These are phyloP conservation scores for Linanthus parryae DNA, from an alignment of 148 eudicot genomes.

Conservation along the genomic window DNA sequence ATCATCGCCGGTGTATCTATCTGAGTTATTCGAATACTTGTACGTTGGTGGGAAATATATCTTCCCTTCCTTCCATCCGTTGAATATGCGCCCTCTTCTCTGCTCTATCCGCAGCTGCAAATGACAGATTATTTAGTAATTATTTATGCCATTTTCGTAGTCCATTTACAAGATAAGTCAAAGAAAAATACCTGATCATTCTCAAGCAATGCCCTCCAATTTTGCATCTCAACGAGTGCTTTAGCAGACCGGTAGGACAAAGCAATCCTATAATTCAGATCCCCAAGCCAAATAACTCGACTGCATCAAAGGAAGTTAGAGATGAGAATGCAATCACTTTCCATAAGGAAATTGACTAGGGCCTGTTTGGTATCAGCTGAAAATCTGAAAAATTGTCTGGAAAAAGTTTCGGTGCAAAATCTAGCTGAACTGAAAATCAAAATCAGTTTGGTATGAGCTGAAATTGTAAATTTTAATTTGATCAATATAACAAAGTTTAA, in stretches of 20 bases:
- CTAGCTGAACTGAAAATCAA: no score
- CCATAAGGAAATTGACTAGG: no score
- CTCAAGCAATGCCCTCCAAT: conserved; percentile 90
- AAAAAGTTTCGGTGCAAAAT: no score
- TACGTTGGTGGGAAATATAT: conserved; percentile 98
- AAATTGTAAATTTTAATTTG: no score
- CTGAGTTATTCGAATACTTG: conserved; percentile 90
- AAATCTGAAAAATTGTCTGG: no score
- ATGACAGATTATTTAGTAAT: no score
- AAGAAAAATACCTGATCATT: conserved; percentile 64
- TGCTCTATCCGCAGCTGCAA: conserved; percentile 79
- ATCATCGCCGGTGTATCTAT: conserved; percentile 82
- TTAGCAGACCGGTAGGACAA: conserved; percentile 85
- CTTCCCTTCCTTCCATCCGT: conserved; percentile 89
- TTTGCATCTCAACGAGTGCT: conserved; percentile 97
- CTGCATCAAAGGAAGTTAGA: conserved; percentile 26
- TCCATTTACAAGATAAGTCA: no score
- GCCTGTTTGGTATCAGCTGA: no score
- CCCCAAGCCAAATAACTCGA: conserved; percentile 98
- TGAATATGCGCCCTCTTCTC: conserved; percentile 72
- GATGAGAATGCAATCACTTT: conserved; percentile 9
- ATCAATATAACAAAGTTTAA: no score
- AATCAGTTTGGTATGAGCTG: no score
- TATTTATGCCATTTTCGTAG: no score
- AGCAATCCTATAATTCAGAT: conserved; percentile 83